Evolutionary conservation across 371 early-diverging fungal genomes (phyloP), one percentile per base, ranked within the genome.

Genomic region (Mucor irregularis): DNA sequence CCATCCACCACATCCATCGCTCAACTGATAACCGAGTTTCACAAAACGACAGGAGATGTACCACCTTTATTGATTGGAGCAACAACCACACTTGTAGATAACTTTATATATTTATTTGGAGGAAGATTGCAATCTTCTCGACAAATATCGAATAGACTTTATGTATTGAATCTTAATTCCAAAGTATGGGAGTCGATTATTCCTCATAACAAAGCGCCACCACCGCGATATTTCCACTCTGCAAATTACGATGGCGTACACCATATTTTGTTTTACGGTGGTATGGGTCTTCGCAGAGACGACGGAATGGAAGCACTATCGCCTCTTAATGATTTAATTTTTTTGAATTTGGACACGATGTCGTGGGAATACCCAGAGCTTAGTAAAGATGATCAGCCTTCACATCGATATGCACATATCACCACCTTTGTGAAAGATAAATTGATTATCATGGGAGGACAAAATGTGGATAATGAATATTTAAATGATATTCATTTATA

Each of bases 41-140:
- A 68, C 49, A 66, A 69, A 46, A 75, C 74, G 38, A 73, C 49
- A 49, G 77, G 77, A 0, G 65, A 71, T 34, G 60, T 73, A 2
- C 90, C 90, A n/a, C 89, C 89, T 2, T 76, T 84, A 10, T 66
- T 89, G 19, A 83, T 89, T 26, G 90, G 90, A 17, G 78, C 85
- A 28, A 76, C 90, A 0, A 65, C 75, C 0, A 85, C 87, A 6
- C 69, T 87, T 8, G 65, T 84, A 28, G 71, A 72, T 24, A 73
- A 81, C 8, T 53, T 67, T 11, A 49, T 88, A 2, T 89, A 84
- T 58, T 66, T 88, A 11, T 89, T 90, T 70, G 90, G 90, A 46
- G 90, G 90, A 8, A 78, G 88, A 22, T 64, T 85, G 4, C 67
- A 62, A 47, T 68, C 80, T 28, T 69, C 71, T 14, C 71, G 82